phyloP scores from a whole-genome alignment of 192 early-diverging fungal species.

The Phlyctochytrium planicorne region DNA sequence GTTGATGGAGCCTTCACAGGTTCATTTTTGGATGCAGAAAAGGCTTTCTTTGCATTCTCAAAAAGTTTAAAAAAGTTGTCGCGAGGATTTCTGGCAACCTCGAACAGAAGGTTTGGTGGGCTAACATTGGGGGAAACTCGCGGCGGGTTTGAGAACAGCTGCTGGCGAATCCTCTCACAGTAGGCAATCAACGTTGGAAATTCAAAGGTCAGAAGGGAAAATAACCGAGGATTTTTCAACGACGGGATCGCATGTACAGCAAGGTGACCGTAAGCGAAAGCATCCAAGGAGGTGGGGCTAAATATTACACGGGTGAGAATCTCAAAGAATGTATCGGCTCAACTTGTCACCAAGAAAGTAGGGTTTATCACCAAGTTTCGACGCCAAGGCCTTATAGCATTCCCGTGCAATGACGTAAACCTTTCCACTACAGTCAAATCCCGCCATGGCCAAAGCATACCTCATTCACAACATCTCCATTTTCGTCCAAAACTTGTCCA shows the following conservation, averaged over 20 bases:
- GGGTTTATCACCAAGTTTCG: constrained; percentile 69
- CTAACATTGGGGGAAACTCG: constrained; percentile 25
- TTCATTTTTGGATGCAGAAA: neutral
- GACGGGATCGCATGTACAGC: constrained; percentile 75
- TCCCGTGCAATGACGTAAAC: constrained; percentile 71
- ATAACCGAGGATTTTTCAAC: constrained; percentile 66
- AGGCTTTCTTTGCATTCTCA: constrained; percentile 23
- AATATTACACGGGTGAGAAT: neutral
- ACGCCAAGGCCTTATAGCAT: constrained; percentile 63
- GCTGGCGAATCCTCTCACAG: constrained; percentile 55
- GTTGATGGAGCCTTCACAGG: neutral
- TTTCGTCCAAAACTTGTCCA: constrained; percentile 48
- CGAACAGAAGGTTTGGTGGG: constrained; percentile 42
- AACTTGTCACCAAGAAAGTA: constrained; percentile 82
- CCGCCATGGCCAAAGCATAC: too few relatives aligned
- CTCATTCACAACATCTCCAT: constrained; percentile 35
- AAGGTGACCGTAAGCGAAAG: constrained; percentile 79
- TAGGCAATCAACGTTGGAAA: constrained; percentile 66
- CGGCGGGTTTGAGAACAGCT: constrained; percentile 37
- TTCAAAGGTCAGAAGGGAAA: constrained; percentile 63
- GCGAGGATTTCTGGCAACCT: constrained; percentile 1
- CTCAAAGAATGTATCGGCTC: neutral
- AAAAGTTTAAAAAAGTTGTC: constrained; percentile 28
- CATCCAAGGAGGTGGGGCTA: constrained; percentile 75
- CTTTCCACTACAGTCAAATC: too few relatives aligned